phyloP scores from a whole-genome alignment of 768 basidiomycete species.

The Collybia mongolica region DNA sequence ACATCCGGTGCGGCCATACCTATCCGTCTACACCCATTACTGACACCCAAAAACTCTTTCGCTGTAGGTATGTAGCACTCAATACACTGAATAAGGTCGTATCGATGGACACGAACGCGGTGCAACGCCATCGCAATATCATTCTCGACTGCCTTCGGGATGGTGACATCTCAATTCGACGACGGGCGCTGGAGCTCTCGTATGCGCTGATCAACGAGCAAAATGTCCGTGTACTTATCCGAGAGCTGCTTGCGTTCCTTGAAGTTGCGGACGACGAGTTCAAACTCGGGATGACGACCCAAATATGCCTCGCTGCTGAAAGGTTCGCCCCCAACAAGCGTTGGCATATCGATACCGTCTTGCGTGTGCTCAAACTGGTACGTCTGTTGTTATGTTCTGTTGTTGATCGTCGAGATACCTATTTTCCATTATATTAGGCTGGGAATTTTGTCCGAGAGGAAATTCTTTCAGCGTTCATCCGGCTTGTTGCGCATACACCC shows the following conservation, averaged over 20 bases:
- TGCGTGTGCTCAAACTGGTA: slow-evolving; percentile 89
- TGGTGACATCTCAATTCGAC: slow-evolving; percentile 97
- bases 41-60: background rate
- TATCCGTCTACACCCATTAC: background rate
- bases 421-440: slow-evolving; percentile 50
- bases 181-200: slow-evolving; percentile 93
- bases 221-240: slow-evolving; percentile 88
- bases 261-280: slow-evolving; percentile 99
- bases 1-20: slow-evolving; percentile 73
- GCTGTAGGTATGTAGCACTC: slow-evolving; percentile 86
- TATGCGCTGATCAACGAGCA: slow-evolving; percentile 96
- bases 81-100: slow-evolving; percentile 99
- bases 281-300: slow-evolving; percentile 96
- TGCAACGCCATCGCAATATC: slow-evolving; percentile 96
- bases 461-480: slow-evolving; percentile 91
- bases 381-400: slow-evolving; percentile 21
- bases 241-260: slow-evolving; percentile 93
- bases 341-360: slow-evolving; percentile 98
- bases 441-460: slow-evolving; percentile 98
- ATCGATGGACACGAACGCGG: slow-evolving; percentile 95
- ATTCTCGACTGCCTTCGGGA: slow-evolving; percentile 99
- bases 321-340: slow-evolving; percentile 96
- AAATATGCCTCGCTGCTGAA: slow-evolving; percentile 94
- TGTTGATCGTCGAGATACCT: background rate
- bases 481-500: slow-evolving; percentile 94